Evolutionary conservation across 108 stramenopile genomes (phyloP), one percentile per base, ranked within the genome.

Genomic region (Aurantiochytrium sp.): DNA sequence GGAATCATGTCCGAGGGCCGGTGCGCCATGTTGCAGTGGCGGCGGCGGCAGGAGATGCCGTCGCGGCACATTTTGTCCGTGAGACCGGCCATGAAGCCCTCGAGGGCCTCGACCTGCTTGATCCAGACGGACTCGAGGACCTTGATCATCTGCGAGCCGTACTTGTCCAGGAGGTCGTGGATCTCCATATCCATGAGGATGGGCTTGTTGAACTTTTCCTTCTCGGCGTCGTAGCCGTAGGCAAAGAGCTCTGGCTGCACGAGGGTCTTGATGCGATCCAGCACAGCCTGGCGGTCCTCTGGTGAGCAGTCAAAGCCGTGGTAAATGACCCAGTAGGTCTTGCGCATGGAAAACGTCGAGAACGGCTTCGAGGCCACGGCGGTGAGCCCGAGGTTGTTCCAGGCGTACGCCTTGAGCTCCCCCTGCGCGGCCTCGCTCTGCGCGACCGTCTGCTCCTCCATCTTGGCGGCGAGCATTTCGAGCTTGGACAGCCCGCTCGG

Each of bases 1-100:
- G 73, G 73, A 30, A 81, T 81, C 73, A 81, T 81, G n/a, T 81
- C 73, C 39, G 73, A 81, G 73, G 73, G 73, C 21, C 73, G 39
- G 39, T 81, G 73, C 6, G 73, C 73, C 73, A 81, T 81, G 45
- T 81, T 81, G 73, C 73, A 81, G 4, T 81, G 73, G 27, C 73
- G 39, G 19, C 73, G 73, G 24, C 73, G 73, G 24, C 73, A 81
- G n/a, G 73, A 12, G 24, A 81, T 81, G 73, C 73, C 73, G 32
- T 81, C 73, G 17, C 73, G 39, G 45, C 73, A 81, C 73, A 81
- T 81, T 3, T 81, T 81, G 45, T 81, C 73, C 12, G 73, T 81
- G 6, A 22, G 45, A 30, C 73, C 73, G 36, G 42, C 42, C 73
- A 81, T 81, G 45, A 81, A 81, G 39, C 73, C 73, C 73, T 81